Evolutionary conservation across 179 eudicot genomes (phyloP).

Genomic region (Spergularia azorica): DNA sequence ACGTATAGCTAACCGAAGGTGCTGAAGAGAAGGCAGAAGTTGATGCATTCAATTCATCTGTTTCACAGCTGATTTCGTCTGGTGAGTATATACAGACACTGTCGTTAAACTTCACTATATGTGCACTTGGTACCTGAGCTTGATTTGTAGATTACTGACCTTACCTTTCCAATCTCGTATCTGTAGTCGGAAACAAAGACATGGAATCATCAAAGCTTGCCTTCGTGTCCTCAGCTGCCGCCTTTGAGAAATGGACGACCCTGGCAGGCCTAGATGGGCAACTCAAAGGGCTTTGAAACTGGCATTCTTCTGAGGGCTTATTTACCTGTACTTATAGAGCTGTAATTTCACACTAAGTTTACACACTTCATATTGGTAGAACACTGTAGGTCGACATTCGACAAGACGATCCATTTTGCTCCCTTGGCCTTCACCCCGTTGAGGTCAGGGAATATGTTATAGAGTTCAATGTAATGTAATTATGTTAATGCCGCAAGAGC

Average conservation of each 20-base stretch:
- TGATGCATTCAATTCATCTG: constrained; percentile 64
- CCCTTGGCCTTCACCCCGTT: too few relatives aligned
- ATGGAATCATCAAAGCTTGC: constrained; percentile 69
- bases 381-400: constrained; percentile 10
- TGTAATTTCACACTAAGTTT: constrained; percentile 10
- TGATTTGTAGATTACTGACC: not conserved
- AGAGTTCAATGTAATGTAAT: not conserved
- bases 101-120: not conserved
- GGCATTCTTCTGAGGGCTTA: not conserved
- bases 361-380: constrained; percentile 1
- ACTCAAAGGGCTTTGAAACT: constrained; percentile 80
- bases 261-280: constrained; percentile 66
- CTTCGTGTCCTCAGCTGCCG: constrained; percentile 78
- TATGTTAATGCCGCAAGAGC: not conserved
- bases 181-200: constrained; percentile 60
- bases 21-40: constrained; percentile 78
- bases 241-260: constrained; percentile 89
- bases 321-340: not conserved
- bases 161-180: not conserved
- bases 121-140: not conserved
- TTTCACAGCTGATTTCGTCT: constrained; percentile 66
- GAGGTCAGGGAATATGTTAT: not conserved
- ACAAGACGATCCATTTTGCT: constrained; percentile 1
- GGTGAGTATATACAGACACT: constrained; percentile 39
- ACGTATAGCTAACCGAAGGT: constrained; percentile 60